A percentile compares a stretch with the other conserved stretches of the same genome.
Evolutionary conservation across 1,139 yeast species (phyloP).

Genomic region (Entelexis paramagnoliae): DNA sequence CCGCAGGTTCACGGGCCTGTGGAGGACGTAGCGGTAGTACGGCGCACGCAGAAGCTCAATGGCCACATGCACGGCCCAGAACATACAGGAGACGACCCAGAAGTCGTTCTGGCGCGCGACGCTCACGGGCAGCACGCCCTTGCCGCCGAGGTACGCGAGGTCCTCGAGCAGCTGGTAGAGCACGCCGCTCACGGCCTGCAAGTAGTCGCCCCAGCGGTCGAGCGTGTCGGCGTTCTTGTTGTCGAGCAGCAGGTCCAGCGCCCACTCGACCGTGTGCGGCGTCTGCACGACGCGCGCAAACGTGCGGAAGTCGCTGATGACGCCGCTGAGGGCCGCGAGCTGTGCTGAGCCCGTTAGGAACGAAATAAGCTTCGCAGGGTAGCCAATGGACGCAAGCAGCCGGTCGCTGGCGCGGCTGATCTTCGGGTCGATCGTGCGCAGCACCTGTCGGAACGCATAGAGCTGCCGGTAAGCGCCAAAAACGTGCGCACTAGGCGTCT

Average conservation of each 20-base stretch:
- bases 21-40: slow-evolving; percentile 20
- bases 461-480: slow-evolving; percentile 14
- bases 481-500: background rate
- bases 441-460: slow-evolving; percentile 8
- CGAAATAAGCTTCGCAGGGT: slow-evolving; percentile 20
- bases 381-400: slow-evolving; percentile 24
- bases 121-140: slow-evolving; percentile 31
- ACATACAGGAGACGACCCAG: slow-evolving; percentile 35
- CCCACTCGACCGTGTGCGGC: slow-evolving; percentile 33
- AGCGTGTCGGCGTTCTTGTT: slow-evolving; percentile 23
- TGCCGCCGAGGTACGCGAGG: slow-evolving; percentile 34
- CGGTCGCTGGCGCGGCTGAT: slow-evolving; percentile 19
- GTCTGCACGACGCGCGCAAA: slow-evolving; percentile 35
- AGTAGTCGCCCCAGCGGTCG: slow-evolving; percentile 28
- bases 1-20: slow-evolving; percentile 25
- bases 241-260: slow-evolving; percentile 27
- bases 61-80: slow-evolving; percentile 37
- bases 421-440: slow-evolving; percentile 15
- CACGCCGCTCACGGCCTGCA: slow-evolving; percentile 33
- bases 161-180: slow-evolving; percentile 37
- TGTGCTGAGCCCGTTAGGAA: slow-evolving; percentile 9
- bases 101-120: slow-evolving; percentile 28
- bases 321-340: slow-evolving; percentile 27
- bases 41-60: slow-evolving; percentile 29
- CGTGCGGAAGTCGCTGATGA: slow-evolving; percentile 35